Evolutionary conservation across 2,329 filamentous ascomycete species (phyloP), one percentile per base, ranked within the genome.

Genomic region (Colletotrichum limetticola): DNA sequence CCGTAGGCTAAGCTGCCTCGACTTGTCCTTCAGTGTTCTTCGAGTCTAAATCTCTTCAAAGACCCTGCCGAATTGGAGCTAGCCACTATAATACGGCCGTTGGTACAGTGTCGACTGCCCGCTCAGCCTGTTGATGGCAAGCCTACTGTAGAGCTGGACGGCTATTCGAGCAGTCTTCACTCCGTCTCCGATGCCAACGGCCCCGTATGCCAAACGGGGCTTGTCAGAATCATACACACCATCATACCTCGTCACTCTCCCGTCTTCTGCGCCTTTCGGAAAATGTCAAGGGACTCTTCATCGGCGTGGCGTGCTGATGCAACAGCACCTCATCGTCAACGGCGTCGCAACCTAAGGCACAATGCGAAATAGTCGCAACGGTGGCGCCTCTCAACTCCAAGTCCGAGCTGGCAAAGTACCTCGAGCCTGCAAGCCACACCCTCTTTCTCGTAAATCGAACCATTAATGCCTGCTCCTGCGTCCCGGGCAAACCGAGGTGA

Each of bases 271-370:
- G 49, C 14, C 12, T 26, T 22, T 37, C 28, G n/a, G 52, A 55
- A 64, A 42, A 26, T 19, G 28, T 26, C 32, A 16, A 58, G 58
- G 61, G 19, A 7, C 37, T 70, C 70, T 72, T 69, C 69, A 70
- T 72, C 70, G 46, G 55, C 55, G 60, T 70, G 60, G 66, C 70
- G 66, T 70, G 32, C 32, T 24, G 59, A 60, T 55, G 55, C 53
- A 37, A 64, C 66, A 69, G 55, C 61, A 57, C 70, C 60, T 65
- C 55, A 65, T 72, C 66, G 53, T 56, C 66, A 70, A 72, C 70
- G 66, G 59, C 70, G 58, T 56, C 32, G 8, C 49, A 26, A 52
- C 30, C 42, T 59, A 63, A 63, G 24, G 57, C 28, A 68, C 19
- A 28, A 67, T 37, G 37, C 53, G 52, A n/a, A 53, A 49, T 68